Base-by-base conservation (phyloP, 805 yeast species). In the Kluyveromyces wickerhamii region DNA sequence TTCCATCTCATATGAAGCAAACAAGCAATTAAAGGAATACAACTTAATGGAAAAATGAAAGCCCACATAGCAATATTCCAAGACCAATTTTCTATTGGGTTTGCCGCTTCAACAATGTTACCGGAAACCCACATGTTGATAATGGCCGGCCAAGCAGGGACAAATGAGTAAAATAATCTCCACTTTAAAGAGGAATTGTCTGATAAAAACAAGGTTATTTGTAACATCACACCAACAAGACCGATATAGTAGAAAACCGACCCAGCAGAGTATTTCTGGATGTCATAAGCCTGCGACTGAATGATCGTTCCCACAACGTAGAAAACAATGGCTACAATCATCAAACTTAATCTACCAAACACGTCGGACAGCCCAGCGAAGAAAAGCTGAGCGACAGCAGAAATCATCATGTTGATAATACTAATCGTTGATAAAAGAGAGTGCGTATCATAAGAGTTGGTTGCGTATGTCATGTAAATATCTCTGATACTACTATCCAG, bases 91-190 rank as follows among this genome's bases (percentile, higher is more conserved):
- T 42, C 32, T 9, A 35, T 3, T 21, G 61, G 60, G 18, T 56
- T 57, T 9, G 59, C 59, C 21, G 59, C 59, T 7, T 54, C 43
- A 11, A 70, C 58, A 31, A 82, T 63, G 46, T 76, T 63, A 50
- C 86, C 89, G 19, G 77, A 59, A 37, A 80, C 67, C 92, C 92
- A 83, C 11, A 89, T 77, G 58, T 79, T 82, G 57, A 83, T 76
- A 47, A 82, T 72, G 47, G 70, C 78, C 2, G 89, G 89, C 48
- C 75, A 64, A 4, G 85, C 74, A 16, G 88, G 85, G 23, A 77
- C 61, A 44, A 77, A 74, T 22, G 80, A 72, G 45, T 67, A 71
- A 29, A 73, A 64, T 45, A 81, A 66, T 63, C 92, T 74, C 81
- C 86, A 78, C 52, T 73, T 78, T 48, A 81, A 64, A 41, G 69